Conservation (phyloP, 2,329 filamentous ascomycete species). For the Ophiocordyceps polyrhachis-furcata region DNA sequence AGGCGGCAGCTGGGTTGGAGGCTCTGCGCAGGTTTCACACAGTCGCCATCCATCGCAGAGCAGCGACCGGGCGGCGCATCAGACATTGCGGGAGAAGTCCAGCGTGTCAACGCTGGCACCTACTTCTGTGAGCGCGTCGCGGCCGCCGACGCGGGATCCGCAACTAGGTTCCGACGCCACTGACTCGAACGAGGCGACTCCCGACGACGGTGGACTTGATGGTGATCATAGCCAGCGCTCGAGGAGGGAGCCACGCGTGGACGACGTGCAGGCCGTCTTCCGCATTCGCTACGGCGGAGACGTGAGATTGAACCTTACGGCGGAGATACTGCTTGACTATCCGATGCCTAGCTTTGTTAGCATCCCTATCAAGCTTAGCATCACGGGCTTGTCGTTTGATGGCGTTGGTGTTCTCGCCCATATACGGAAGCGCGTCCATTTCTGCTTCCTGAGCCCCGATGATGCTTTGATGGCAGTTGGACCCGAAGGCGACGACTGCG, state of each 20-base stretch:
- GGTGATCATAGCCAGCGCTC: background rate
- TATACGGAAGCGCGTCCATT: conserved; percentile 75
- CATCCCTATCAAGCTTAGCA: conserved; percentile 83
- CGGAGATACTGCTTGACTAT: conserved; percentile 91
- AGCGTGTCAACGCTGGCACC: conserved; percentile 44
- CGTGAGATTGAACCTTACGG: conserved; percentile 72
- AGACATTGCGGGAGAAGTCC: conserved; percentile 34
- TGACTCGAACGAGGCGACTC: conserved; percentile 10
- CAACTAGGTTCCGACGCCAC: conserved; percentile 15
- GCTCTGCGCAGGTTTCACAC: background rate
- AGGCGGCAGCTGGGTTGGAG: conserved; percentile 15
- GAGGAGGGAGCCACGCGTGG: conserved; percentile 50
- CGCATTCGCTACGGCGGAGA: conserved; percentile 80
- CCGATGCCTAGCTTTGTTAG: conserved; percentile 97
- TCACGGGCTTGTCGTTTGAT: conserved; percentile 88
- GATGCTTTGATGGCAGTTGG: conserved; percentile 63
- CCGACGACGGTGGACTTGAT: background rate
- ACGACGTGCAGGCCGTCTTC: conserved; percentile 86
- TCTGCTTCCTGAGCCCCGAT: conserved; percentile 85
- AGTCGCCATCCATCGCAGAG: conserved; percentile 25
- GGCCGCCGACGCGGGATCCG: conserved; percentile 38
- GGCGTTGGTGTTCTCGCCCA: conserved; percentile 84
- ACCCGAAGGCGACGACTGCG: conserved; percentile 19
- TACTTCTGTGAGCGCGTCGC: conserved; percentile 31
- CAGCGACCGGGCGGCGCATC: conserved; percentile 14